Percentiles rank a stretch among this genome's conserved stretches.
These are phyloP conservation scores for Globisporangium abappressorium DNA, from an alignment of 352 stramenopile species.

Conservation along the genomic window DNA sequence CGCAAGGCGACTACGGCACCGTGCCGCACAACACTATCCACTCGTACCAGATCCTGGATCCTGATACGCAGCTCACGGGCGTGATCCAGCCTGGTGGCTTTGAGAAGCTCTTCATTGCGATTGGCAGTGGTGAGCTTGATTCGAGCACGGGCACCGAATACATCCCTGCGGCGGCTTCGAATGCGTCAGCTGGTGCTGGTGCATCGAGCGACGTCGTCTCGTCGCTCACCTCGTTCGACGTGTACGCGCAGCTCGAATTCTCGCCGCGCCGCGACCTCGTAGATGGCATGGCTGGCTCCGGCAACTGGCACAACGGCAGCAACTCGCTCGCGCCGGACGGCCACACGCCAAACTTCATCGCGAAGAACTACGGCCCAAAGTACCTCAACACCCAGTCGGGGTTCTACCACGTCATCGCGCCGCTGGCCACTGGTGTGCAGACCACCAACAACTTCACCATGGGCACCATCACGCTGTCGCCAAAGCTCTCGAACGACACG, in stretches of 20 bases:
- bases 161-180: constrained; percentile 28
- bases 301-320: constrained; percentile 52
- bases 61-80: constrained; percentile 54
- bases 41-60: constrained; percentile 52
- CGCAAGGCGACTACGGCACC: constrained; percentile 50
- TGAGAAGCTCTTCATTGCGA: constrained; percentile 51
- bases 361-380: constrained; percentile 56
- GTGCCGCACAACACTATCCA: constrained; percentile 59
- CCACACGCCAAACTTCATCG: constrained; percentile 48
- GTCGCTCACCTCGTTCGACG: constrained; percentile 39
- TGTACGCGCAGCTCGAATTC: constrained; percentile 45
- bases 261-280: constrained; percentile 37
- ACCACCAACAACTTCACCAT: constrained; percentile 59
- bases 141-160: constrained; percentile 45
- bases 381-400: constrained; percentile 53
- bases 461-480: constrained; percentile 49
- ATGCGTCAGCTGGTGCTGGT: constrained; percentile 29
- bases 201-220: constrained; percentile 35
- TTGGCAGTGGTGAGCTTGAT: constrained; percentile 38
- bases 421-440: constrained; percentile 40
- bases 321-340: constrained; percentile 41
- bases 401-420: constrained; percentile 48
- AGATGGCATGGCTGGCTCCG: constrained; percentile 36
- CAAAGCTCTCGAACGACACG: constrained; percentile 41
- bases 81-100: constrained; percentile 55